phyloP scores from a whole-genome alignment of 441 rosid species.

The Aleurites moluccanus region DNA sequence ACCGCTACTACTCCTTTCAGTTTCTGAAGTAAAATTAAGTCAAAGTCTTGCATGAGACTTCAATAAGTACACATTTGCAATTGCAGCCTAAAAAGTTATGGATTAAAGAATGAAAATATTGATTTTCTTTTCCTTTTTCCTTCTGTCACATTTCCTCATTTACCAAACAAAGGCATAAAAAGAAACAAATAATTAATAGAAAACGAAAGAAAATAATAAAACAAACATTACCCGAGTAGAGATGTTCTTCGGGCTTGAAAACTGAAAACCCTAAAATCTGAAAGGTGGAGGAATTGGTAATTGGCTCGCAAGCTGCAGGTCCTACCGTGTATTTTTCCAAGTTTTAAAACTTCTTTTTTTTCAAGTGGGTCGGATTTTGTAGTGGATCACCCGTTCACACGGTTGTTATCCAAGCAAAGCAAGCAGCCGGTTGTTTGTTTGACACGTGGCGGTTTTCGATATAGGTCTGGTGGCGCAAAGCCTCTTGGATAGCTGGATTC shows the following conservation, averaged over 20 bases:
- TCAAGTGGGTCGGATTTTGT: too few species aligned
- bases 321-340: constrained; percentile 15
- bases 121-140: background rate
- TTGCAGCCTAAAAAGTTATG: background rate
- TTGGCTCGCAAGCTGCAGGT: constrained; percentile 17
- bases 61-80: background rate
- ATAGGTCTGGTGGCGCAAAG: too few species aligned
- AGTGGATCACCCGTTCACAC: too few species aligned
- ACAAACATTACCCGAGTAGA: constrained; percentile 27
- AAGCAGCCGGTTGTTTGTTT: background rate
- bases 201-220: background rate
- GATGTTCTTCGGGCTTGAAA: constrained; percentile 14
- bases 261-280: constrained; percentile 28
- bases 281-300: background rate
- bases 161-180: constrained; percentile 21
- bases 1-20: constrained; percentile 6
- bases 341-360: background rate
- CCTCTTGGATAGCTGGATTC: too few species aligned
- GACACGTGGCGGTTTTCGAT: too few species aligned
- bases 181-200: constrained; percentile 14
- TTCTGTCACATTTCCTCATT: background rate
- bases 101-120: constrained; percentile 2
- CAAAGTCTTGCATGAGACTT: constrained; percentile 9
- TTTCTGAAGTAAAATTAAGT: constrained; percentile 18
- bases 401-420: too few species aligned